phyloP scores from a whole-genome alignment of 2,329 filamentous ascomycete genomes.

The Chaetothyriales sp. region DNA sequence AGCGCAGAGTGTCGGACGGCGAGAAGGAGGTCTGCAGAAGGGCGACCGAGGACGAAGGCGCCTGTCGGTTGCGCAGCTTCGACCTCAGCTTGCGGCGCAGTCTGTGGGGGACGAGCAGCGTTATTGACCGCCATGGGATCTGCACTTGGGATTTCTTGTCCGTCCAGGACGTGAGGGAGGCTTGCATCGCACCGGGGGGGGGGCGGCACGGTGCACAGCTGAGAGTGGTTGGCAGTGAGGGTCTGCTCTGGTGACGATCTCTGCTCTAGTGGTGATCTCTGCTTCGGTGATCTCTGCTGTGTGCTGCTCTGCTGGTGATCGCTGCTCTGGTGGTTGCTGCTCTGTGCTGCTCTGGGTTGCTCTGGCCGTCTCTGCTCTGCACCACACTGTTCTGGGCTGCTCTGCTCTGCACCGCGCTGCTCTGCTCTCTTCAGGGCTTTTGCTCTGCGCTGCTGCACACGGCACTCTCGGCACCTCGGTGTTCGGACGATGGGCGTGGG shows the following conservation, averaged over 20 bases:
- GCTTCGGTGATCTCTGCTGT: no score
- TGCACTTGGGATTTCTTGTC: slow-evolving; percentile 34
- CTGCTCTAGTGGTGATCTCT: no score
- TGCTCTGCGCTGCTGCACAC: neutral
- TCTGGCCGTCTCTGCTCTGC: neutral
- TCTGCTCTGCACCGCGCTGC: neutral
- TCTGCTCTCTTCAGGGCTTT: neutral
- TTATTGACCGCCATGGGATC: slow-evolving; percentile 37
- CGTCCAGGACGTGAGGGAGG: slow-evolving; percentile 30
- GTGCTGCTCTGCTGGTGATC: no score
- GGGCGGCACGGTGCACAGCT: neutral
- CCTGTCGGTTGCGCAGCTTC: slow-evolving; percentile 52
- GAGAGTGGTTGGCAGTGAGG: neutral
- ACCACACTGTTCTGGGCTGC: neutral
- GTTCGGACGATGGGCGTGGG: no score
- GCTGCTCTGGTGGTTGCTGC: neutral
- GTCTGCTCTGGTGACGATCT: no score
- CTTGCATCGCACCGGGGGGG: slow-evolving; percentile 15
- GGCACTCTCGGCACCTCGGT: no score
- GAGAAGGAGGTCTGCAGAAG: slow-evolving; percentile 71
- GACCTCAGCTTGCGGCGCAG: slow-evolving; percentile 55
- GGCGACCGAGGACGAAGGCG: slow-evolving; percentile 59
- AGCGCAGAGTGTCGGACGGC: slow-evolving; percentile 60
- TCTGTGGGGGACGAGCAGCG: slow-evolving; percentile 45
- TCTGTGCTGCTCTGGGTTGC: neutral